Evolutionary conservation across 805 yeast genomes (phyloP), one percentile per base, ranked within the genome.

Genomic region (Debaryomyces castellii): DNA sequence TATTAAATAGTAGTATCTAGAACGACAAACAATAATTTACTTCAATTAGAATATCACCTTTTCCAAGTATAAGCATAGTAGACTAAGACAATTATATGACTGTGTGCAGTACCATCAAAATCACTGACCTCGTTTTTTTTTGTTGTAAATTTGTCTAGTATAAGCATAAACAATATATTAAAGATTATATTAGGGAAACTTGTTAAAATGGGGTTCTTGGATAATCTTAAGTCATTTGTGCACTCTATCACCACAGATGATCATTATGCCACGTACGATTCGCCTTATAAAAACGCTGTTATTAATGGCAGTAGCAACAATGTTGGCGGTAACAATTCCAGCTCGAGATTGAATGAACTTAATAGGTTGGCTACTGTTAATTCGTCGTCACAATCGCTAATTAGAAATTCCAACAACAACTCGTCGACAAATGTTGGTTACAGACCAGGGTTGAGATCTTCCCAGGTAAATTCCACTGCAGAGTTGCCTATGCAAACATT

Each of bases 181-280:
- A 30, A 7, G 11, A 14, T 14, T 14, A 3, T 9, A 18, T 18
- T n/a, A 20, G 24, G 7, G 22, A 18, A 35, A n/a, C 38, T 18
- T 20, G 14, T n/a, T 24, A 20, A 22, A 8, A 70, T 70, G 75
- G 74, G 74, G 2, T 49, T 70, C 22, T 49, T 70, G 42, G 73
- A 70, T 50, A 63, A 65, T 40, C 45, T 70, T n/a, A 69, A 70
- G 51, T 57, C 71, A 5, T 69, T 70, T 48, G 57, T 66, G 35
- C 74, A 80, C 54, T 76, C 81, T 22, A 71, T 80, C 34, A 79
- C 83, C 6, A 80, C 85, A 3, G 76, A 74, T 6, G 85, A 80
- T 51, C 84, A 80, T 55, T 80, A 80, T 56, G 85, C 85, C 18
- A 73, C 78, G 34, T 80, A 75, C 48, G 81, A 73, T 10, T 67